Percentiles rank a stretch among this genome's conserved stretches.
Evolutionary conservation across 768 basidiomycete genomes (phyloP).

Genomic region (Clitopilus hobsonii): DNA sequence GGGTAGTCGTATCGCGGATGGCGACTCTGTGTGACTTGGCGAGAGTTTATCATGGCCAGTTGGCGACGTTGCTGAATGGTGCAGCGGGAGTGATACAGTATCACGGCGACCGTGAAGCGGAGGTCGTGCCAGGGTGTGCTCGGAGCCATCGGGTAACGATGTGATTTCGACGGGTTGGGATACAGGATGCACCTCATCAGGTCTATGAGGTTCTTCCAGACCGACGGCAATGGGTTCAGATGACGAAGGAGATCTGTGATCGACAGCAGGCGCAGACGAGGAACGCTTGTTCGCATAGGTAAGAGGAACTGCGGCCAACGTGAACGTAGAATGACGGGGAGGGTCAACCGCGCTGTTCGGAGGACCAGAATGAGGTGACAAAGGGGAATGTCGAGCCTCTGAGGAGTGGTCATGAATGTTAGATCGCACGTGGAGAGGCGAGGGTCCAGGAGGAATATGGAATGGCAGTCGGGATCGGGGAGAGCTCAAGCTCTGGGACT

Average conservation of each 20-base stretch:
- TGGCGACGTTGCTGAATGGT: not conserved
- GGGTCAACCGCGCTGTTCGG: constrained; percentile 1
- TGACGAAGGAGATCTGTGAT: not conserved
- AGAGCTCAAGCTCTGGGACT: not conserved
- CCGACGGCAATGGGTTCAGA: too few species aligned
- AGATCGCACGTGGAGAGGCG: not conserved
- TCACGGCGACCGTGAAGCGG: not conserved
- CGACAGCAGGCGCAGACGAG: constrained; percentile 44
- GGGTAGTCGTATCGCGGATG: not conserved
- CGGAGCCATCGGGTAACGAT: not conserved
- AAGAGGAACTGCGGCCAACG: constrained; percentile 43
- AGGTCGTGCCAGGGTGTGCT: not conserved
- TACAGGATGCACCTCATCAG: too few species aligned
- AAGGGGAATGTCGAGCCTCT: not conserved
- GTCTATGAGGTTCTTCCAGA: too few species aligned
- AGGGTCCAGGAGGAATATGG: not conserved
- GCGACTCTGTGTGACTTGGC: not conserved
- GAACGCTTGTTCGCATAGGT: constrained; percentile 67
- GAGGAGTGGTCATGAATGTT: not conserved
- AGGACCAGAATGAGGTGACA: constrained; percentile 3
- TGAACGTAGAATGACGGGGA: constrained; percentile 1
- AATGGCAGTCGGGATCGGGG: not conserved
- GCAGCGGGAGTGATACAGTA: not conserved
- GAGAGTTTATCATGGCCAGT: not conserved
- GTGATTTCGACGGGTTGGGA: not conserved